Evolutionary conservation across 106 monocot genomes (phyloP).

Genomic region (Platanthera guangdongensis): DNA sequence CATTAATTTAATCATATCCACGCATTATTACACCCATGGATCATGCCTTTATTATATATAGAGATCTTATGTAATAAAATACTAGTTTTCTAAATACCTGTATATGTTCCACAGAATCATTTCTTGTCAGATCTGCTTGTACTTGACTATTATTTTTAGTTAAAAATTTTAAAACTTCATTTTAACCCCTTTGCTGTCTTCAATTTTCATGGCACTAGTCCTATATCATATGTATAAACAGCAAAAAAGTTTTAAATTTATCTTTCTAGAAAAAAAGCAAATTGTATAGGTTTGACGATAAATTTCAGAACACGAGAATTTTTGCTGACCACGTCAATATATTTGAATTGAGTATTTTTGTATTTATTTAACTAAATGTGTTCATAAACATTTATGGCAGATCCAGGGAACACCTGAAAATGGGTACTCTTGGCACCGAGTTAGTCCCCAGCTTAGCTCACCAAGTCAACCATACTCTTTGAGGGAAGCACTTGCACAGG

Average conservation of each 20-base stretch:
- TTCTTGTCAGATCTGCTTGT: too few species aligned
- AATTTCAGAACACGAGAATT: not conserved
- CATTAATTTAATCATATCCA: too few species aligned
- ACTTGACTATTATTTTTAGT: too few species aligned
- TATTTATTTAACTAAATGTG: slow-evolving; percentile 1
- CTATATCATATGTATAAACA: not conserved
- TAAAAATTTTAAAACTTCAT: too few species aligned
- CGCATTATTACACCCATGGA: too few species aligned
- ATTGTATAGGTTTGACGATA: not conserved
- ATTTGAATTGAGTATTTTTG: not conserved
- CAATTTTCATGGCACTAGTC: not conserved
- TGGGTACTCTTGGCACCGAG: slow-evolving; percentile 88
- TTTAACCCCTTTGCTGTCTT: too few species aligned
- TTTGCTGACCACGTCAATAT: not conserved
- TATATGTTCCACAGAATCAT: too few species aligned
- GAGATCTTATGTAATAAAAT: too few species aligned
- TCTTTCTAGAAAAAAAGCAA: slow-evolving; percentile 1
- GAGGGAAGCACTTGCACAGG: slow-evolving; percentile 97
- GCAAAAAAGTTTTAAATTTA: not conserved
- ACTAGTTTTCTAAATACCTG: too few species aligned
- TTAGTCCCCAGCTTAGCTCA: slow-evolving; percentile 90
- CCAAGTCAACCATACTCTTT: slow-evolving; percentile 98
- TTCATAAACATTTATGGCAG: slow-evolving; percentile 20
- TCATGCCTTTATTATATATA: too few species aligned
- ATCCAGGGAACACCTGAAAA: slow-evolving; percentile 91